Percentiles rank a stretch among this genome's conserved stretches.
Evolutionary conservation across 352 stramenopile genomes (phyloP).

Genomic region (Globisporangium rhizosaccharum): DNA sequence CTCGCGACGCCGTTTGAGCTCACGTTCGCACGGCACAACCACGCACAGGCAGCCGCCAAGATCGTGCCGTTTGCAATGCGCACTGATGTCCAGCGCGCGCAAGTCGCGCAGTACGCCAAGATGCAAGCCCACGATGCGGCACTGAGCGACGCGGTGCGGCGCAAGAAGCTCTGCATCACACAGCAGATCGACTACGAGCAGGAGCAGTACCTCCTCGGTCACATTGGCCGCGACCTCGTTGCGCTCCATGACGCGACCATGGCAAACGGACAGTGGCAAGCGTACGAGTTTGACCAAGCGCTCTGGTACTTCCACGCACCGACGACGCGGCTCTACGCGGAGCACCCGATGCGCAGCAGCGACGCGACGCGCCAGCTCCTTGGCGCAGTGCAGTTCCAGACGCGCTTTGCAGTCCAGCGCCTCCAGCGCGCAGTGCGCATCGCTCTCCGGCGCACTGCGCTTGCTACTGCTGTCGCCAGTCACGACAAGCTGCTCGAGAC

Average conservation of each 20-base stretch:
- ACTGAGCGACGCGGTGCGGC: slow-evolving; percentile 22
- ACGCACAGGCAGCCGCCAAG: slow-evolving; percentile 35
- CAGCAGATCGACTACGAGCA: slow-evolving; percentile 60
- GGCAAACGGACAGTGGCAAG: slow-evolving; percentile 46
- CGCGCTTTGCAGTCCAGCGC: slow-evolving; percentile 28
- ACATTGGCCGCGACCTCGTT: slow-evolving; percentile 38
- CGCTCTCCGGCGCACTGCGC: slow-evolving; percentile 10
- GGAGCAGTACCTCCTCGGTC: slow-evolving; percentile 43
- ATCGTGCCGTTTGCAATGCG: slow-evolving; percentile 56
- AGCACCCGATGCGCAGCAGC: slow-evolving; percentile 54
- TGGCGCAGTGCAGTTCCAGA: slow-evolving; percentile 28
- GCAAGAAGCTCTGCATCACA: slow-evolving; percentile 51
- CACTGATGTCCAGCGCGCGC: slow-evolving; percentile 44
- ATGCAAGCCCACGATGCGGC: slow-evolving; percentile 32
- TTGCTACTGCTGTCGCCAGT: slow-evolving; percentile 9
- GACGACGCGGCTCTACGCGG: slow-evolving; percentile 26
- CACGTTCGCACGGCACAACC: slow-evolving; percentile 52
- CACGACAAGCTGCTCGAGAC: slow-evolving; percentile 13
- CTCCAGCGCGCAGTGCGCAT: slow-evolving; percentile 30
- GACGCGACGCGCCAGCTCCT: slow-evolving; percentile 37
- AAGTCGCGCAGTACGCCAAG: slow-evolving; percentile 34
- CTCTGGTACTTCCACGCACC: slow-evolving; percentile 58
- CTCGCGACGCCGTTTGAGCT: slow-evolving; percentile 43
- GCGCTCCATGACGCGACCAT: slow-evolving; percentile 42
- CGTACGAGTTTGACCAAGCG: slow-evolving; percentile 53